Percentiles rank a stretch among this genome's conserved stretches.
phyloP scores from a whole-genome alignment of 2,329 filamentous ascomycete genomes.

The Epicoccum sorghinum region DNA sequence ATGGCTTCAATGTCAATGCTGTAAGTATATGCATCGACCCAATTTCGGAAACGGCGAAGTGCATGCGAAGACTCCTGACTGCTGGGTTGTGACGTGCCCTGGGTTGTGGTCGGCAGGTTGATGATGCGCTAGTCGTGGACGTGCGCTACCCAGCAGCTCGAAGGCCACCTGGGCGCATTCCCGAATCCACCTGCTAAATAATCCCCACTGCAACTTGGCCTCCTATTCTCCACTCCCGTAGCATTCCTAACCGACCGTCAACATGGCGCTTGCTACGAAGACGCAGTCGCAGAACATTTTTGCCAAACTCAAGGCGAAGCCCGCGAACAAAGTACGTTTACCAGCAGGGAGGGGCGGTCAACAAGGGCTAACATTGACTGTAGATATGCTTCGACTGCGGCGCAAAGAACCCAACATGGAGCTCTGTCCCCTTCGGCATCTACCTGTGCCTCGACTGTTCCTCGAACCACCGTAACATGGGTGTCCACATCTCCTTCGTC shows the following conservation, averaged over 20 bases:
- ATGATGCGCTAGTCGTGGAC: slow-evolving; percentile 6
- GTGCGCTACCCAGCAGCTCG: slow-evolving; percentile 9
- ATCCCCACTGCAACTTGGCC: slow-evolving; percentile 37
- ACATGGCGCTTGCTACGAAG: slow-evolving; percentile 77
- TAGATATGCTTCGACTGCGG: slow-evolving; percentile 98
- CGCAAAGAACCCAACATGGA: slow-evolving; percentile 98
- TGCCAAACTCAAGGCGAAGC: slow-evolving; percentile 93
- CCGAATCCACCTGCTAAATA: slow-evolving; percentile 31
- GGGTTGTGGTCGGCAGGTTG: not conserved
- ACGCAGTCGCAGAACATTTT: slow-evolving; percentile 96
- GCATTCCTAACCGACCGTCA: slow-evolving; percentile 30
- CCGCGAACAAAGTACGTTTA: slow-evolving; percentile 82
- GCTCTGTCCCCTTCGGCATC: slow-evolving; percentile 94
- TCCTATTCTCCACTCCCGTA: slow-evolving; percentile 30
- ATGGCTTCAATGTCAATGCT: no score
- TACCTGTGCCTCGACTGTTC: slow-evolving; percentile 99
- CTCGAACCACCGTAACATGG: slow-evolving; percentile 93
- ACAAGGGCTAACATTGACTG: slow-evolving; percentile 30
- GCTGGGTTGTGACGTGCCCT: no score
- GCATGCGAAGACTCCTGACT: no score
- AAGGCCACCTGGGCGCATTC: slow-evolving; percentile 32
- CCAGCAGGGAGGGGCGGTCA: slow-evolving; percentile 23
- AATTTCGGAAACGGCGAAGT: no score
- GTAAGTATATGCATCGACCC: no score
- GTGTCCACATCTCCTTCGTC: slow-evolving; percentile 98